A percentile compares a stretch with the other conserved stretches of the same genome.
These are phyloP conservation scores for Herpetospermum pedunculosum DNA, from an alignment of 306 rosid species.

Conservation along the genomic window DNA sequence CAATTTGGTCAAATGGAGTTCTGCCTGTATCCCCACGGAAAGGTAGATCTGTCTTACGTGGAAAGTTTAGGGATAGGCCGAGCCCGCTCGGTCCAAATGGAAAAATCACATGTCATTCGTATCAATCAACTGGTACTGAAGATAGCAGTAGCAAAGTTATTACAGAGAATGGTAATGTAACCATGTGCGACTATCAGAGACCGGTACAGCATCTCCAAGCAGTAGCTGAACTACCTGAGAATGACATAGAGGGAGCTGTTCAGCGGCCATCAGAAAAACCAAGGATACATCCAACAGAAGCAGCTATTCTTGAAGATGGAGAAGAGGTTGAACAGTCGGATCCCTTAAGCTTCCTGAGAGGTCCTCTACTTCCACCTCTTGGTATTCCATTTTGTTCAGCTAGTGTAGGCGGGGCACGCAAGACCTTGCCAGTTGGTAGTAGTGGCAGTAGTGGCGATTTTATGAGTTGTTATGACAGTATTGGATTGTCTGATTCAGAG, in stretches of 20 bases:
- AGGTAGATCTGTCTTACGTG: conserved; percentile 56
- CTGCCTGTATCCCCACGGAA: conserved; percentile 60
- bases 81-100: conserved; percentile 98
- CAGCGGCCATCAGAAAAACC: conserved; percentile 46
- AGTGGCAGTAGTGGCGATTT: conserved; percentile 39
- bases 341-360: conserved; percentile 37
- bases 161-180: conserved; percentile 57
- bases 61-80: conserved; percentile 79
- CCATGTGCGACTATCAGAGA: conserved; percentile 76
- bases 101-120: conserved; percentile 47
- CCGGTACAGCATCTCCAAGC: conserved; percentile 64
- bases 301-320: conserved; percentile 39
- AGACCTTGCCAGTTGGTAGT: conserved; percentile 42
- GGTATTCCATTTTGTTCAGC: conserved; percentile 86
- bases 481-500: conserved; percentile 65
- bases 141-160: conserved; percentile 49
- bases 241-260: conserved; percentile 38
- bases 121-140: conserved; percentile 42
- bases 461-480: conserved; percentile 45
- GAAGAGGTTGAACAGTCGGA: conserved; percentile 57
- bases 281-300: conserved; percentile 36
- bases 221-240: conserved; percentile 70
- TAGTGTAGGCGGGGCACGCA: conserved; percentile 89
- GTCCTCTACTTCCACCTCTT: conserved; percentile 74
- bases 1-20: conserved; percentile 79